Evolutionary conservation across 2,329 filamentous ascomycete genomes (phyloP), one percentile per base, ranked within the genome.

Genomic region (Ustulina deusta): DNA sequence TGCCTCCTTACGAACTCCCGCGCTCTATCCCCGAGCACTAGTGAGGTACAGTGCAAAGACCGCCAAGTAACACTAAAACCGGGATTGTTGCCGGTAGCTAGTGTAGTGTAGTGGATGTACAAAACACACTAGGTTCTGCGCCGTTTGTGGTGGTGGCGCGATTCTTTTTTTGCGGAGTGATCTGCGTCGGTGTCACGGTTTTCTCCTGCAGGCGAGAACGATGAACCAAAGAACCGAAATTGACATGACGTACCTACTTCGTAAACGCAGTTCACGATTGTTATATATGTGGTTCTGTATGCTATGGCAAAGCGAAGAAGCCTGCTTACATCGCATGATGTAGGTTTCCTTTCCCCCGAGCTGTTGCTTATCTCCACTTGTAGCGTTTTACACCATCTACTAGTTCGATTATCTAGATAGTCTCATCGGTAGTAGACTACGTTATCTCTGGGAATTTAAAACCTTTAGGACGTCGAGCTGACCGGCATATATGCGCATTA

Each of bases 81-180:
- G 44, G 56, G 42, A 49, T 22, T 46, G 6, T 22, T 20, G 22
- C 42, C 57, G 56, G 56, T 20, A 34, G 42, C 56, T 59, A 44
- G 11, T 34, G n/a, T n/a, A n/a, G n/a, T n/a, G n/a, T n/a, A n/a
- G n/a, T n/a, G n/a, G n/a, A n/a, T n/a, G n/a, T n/a, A n/a, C n/a
- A n/a, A n/a, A 51, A 51, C 46, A 25, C 58, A 25, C 58, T 27
- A 56, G 7, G 42, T 56, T 46, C 9, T 15, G 5, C 22, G 34
- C 61, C 61, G 61, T 64, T 51, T 42, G 29, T 32, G 51, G 27
- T 40, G 36, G 52, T 62, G 52, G 52, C 52, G 59, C 54, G 13
- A 61, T 34, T 15, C 10, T 10, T 11, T 52, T 1, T 10, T n/a
- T 54, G 63, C 36, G 63, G 58, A 34, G 52, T 52, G 52, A 54